phyloP scores from a whole-genome alignment of 768 basidiomycete species.

The Boletus sensibilis region DNA sequence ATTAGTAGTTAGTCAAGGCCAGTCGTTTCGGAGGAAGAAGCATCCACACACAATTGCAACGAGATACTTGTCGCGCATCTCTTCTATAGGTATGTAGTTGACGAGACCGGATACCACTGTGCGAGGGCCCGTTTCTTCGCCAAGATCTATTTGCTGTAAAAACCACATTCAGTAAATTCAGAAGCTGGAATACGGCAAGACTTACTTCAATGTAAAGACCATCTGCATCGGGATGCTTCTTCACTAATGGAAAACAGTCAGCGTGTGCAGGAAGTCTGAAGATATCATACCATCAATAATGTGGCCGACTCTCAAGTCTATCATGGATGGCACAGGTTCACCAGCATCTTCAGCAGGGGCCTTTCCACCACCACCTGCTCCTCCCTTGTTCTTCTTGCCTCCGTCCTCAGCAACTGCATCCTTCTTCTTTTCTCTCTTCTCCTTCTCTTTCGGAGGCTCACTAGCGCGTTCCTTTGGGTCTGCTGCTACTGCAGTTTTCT shows the following conservation, averaged over 20 bases:
- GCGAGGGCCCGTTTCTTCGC: constrained; percentile 90
- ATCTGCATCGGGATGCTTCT: constrained; percentile 96
- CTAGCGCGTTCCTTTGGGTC: constrained; percentile 42
- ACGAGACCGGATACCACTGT: constrained; percentile 97
- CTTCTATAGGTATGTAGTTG: constrained; percentile 92
- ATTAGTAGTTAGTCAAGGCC: not conserved
- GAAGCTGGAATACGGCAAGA: not conserved
- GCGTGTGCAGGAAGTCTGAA: not conserved
- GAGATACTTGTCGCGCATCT: constrained; percentile 82
- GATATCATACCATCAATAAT: constrained; percentile 77
- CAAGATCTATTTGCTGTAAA: constrained; percentile 87
- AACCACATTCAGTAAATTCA: not conserved
- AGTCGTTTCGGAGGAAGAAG: not conserved
- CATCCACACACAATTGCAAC: constrained; percentile 68
- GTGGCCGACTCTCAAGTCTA: constrained; percentile 91
- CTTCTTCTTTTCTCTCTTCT: constrained; percentile 55
- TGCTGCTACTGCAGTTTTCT: constrained; percentile 29
- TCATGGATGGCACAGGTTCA: constrained; percentile 93
- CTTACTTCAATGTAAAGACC: constrained; percentile 91
- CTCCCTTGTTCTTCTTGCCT: constrained; percentile 43
- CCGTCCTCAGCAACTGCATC: constrained; percentile 39
- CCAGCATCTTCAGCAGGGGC: constrained; percentile 58
- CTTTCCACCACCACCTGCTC: constrained; percentile 28
- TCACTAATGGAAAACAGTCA: constrained; percentile 51
- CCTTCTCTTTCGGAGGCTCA: constrained; percentile 27